These are phyloP conservation scores for Nakazawaea molendinolei DNA, from an alignment of 805 yeast species.

Conservation along the genomic window DNA sequence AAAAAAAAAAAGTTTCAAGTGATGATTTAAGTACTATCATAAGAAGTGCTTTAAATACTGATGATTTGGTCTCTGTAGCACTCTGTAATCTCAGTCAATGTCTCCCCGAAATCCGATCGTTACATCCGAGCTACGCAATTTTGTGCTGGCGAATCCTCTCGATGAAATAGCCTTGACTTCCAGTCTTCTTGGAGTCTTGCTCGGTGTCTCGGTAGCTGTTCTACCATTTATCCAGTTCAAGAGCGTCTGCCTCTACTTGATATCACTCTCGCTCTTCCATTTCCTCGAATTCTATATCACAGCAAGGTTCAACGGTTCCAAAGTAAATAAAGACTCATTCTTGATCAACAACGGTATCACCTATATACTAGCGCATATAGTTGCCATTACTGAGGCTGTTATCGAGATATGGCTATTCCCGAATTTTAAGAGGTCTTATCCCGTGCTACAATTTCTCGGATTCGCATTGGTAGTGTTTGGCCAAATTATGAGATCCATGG, in stretches of 20 bases:
- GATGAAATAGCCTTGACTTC: conserved; percentile 39
- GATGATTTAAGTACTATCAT: background rate
- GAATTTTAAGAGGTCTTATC: conserved; percentile 19
- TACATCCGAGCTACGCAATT: background rate
- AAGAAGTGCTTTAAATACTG: too few species aligned
- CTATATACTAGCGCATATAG: conserved; percentile 49
- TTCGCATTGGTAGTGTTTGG: conserved; percentile 44
- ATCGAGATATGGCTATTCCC: conserved; percentile 38
- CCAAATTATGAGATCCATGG: conserved; percentile 60
- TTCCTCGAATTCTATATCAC: conserved; percentile 78
- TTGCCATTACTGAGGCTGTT: conserved; percentile 45
- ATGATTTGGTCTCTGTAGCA: too few species aligned
- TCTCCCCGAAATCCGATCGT: background rate
- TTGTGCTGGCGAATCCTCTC: conserved; percentile 31
- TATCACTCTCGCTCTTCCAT: conserved; percentile 59
- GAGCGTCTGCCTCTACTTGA: conserved; percentile 41
- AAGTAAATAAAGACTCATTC: conserved; percentile 66
- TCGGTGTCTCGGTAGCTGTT: conserved; percentile 32
- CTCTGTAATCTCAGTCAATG: too few species aligned
- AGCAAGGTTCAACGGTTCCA: conserved; percentile 60
- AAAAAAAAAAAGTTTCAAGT: background rate
- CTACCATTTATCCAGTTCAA: conserved; percentile 23
- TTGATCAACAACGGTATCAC: conserved; percentile 56
- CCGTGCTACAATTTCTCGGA: conserved; percentile 35
- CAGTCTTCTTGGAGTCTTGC: conserved; percentile 32